Percentiles rank a stretch among this genome's conserved stretches.
Conservation (phyloP, 371 early-diverging fungal genomes). For the Syncephalis plumigaleata region DNA sequence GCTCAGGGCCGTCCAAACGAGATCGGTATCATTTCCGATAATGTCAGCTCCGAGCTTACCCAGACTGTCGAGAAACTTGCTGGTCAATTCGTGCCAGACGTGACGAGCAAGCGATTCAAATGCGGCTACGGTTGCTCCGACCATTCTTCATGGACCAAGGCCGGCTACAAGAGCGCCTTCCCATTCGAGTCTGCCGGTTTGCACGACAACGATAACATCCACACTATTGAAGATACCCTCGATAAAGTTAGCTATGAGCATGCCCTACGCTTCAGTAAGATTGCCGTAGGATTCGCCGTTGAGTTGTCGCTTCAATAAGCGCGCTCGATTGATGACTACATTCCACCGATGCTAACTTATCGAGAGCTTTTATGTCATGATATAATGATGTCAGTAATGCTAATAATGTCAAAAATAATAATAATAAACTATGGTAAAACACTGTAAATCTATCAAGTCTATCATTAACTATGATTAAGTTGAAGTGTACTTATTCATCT, state of each 20-base stretch:
- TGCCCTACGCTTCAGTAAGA: conserved; percentile 64
- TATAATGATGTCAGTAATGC: no score
- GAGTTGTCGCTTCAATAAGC: conserved; percentile 26
- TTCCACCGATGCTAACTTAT: no score
- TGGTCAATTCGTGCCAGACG: neutral
- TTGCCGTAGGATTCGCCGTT: conserved; percentile 66
- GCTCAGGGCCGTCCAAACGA: conserved; percentile 37
- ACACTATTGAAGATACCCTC: conserved; percentile 48
- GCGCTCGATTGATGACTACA: neutral
- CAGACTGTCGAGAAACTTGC: conserved; percentile 28
- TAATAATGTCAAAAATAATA: no score
- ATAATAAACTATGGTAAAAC: no score
- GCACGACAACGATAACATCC: conserved; percentile 28
- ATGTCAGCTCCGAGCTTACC: conserved; percentile 47
- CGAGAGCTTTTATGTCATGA: no score
- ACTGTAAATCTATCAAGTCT: no score
- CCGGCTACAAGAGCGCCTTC: conserved; percentile 65
- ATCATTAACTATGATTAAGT: no score
- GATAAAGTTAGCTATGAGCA: conserved; percentile 61
- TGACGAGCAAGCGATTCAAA: conserved; percentile 14
- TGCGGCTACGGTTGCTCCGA: conserved; percentile 69
- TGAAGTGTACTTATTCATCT: no score
- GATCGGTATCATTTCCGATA: conserved; percentile 67
- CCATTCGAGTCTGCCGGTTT: conserved; percentile 49
- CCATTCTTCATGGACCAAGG: conserved; percentile 78